phyloP scores from a whole-genome alignment of 208 protist genomes.

The Trypanosoma congolense region DNA sequence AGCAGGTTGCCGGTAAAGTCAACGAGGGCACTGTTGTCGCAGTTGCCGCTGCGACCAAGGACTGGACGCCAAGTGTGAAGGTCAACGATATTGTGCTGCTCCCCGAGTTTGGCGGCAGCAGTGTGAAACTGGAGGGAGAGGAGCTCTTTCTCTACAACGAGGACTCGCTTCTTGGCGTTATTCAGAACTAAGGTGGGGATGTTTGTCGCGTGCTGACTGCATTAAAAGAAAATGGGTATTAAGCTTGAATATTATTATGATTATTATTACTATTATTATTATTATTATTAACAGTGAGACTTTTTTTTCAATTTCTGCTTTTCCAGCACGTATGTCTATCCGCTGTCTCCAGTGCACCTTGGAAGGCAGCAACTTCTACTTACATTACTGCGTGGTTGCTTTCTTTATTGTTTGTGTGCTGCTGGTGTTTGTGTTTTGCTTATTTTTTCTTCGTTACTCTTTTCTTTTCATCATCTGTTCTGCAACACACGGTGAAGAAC shows the following conservation, averaged over 20 bases:
- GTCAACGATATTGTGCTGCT: conserved; percentile 88
- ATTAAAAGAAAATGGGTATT: not conserved
- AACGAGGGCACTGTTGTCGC: conserved; percentile 91
- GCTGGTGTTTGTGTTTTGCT: no score
- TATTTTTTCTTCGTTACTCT: no score
- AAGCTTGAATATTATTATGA: not conserved
- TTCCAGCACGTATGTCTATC: not conserved
- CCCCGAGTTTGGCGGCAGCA: conserved; percentile 83
- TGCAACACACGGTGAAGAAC: no score
- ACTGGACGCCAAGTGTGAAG: conserved; percentile 89
- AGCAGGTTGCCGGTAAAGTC: conserved; percentile 89
- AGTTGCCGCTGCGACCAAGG: conserved; percentile 82
- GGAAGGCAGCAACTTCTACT: no score
- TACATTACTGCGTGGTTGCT: no score
- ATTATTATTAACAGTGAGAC: conserved; percentile 2
- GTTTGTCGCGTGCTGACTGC: not conserved
- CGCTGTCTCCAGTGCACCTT: no score
- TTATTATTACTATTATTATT: conserved; percentile 2
- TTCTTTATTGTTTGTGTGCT: no score
- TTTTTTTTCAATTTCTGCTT: conserved; percentile 1
- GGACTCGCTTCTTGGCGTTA: conserved; percentile 79
- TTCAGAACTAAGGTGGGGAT: conserved; percentile 19
- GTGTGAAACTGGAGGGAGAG: conserved; percentile 89
- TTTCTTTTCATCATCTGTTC: no score
- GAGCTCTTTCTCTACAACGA: conserved; percentile 91